phyloP scores from a whole-genome alignment of 2,329 filamentous ascomycete genomes.

The Helotiales sp. region DNA sequence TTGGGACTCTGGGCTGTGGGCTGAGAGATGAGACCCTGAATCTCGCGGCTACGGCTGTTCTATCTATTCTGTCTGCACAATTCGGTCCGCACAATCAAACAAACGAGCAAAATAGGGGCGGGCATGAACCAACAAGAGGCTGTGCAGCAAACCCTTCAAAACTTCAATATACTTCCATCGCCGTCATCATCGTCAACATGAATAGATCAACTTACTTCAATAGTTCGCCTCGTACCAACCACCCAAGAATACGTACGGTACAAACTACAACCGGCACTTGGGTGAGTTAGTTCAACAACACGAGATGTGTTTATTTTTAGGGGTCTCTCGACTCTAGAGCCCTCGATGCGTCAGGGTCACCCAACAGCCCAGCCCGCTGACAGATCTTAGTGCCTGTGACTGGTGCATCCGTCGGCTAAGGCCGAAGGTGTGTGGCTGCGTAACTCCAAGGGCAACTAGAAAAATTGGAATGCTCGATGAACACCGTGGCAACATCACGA shows the following conservation, averaged over 20 bases:
- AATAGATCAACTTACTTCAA: background rate
- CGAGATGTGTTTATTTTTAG: constrained; percentile 5
- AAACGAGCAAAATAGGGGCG: background rate
- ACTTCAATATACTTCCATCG: background rate
- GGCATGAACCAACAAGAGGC: constrained; percentile 7
- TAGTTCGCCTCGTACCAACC: background rate
- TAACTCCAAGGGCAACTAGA: background rate
- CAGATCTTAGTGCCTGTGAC: background rate
- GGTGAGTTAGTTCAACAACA: background rate
- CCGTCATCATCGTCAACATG: background rate
- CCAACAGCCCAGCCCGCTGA: background rate
- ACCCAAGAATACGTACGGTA: background rate
- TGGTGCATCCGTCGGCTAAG: background rate
- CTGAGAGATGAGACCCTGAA: no score
- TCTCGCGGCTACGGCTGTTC: background rate
- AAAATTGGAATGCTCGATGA: background rate
- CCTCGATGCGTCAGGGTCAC: background rate
- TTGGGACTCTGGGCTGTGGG: no score
- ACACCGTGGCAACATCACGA: background rate
- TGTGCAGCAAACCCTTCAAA: background rate
- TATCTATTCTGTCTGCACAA: background rate
- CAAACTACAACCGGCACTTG: background rate
- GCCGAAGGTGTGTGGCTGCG: constrained; percentile 6
- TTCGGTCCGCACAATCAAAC: background rate
- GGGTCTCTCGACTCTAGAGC: background rate